These are phyloP conservation scores for Orobanche coerulescens DNA, from an alignment of 257 asterid genomes.

Conservation along the genomic window DNA sequence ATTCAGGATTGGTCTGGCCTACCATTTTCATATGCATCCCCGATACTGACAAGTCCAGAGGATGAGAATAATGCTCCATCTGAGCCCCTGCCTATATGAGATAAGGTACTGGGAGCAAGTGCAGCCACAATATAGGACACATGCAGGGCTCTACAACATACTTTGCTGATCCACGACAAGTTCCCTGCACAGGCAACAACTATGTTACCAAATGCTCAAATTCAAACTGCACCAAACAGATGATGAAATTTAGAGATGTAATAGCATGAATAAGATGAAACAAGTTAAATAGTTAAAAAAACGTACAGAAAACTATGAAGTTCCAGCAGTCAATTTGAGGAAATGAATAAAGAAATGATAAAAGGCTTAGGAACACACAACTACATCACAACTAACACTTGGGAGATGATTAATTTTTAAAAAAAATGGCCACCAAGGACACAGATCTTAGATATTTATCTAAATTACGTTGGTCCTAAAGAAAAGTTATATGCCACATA, in stretches of 20 bases:
- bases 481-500: neutral
- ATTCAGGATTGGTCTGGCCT: conserved; percentile 30
- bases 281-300: no score
- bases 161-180: neutral
- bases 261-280: neutral
- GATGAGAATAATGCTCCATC: conserved; percentile 53
- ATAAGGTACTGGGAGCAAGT: conserved; percentile 37
- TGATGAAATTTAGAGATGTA: neutral
- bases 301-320: neutral
- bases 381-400: neutral
- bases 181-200: conserved; percentile 17
- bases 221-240: neutral
- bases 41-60: conserved; percentile 37
- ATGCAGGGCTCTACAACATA: conserved; percentile 9
- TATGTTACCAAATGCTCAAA: conserved; percentile 8
- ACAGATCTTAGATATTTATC: neutral
- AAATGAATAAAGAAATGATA: neutral
- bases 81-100: conserved; percentile 35
- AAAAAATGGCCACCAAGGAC: neutral
- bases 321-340: neutral
- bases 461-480: neutral
- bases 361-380: neutral
- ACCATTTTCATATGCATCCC: conserved; percentile 38
- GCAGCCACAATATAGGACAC: conserved; percentile 12
- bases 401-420: neutral